Conservation (phyloP, 2,329 filamentous ascomycete genomes). For the Metarhizium guizhouense region DNA sequence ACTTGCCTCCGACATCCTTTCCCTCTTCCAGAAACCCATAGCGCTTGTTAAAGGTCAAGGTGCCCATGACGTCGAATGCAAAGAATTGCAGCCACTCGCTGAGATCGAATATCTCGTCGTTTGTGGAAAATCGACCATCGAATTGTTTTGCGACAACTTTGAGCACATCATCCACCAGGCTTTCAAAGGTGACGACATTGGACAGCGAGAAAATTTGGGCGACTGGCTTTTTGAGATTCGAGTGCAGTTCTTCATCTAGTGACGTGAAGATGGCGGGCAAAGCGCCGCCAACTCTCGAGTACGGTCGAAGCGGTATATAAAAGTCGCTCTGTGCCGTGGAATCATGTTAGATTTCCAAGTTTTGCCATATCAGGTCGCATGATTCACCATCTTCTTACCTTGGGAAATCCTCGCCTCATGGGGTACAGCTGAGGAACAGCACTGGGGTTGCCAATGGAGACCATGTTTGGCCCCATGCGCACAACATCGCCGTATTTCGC, state of each 20-base stretch:
- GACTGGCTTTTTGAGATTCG: background rate
- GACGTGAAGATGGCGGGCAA: conserved; percentile 1
- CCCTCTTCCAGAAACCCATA: conserved; percentile 7
- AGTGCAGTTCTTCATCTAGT: conserved; percentile 1
- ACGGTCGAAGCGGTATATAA: background rate
- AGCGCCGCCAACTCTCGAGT: background rate
- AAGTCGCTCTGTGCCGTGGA: conserved; percentile 5
- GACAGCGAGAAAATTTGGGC: background rate
- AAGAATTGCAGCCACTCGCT: conserved; percentile 5
- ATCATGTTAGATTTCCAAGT: no score
- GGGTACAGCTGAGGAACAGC: conserved; percentile 8
- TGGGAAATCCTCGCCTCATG: conserved; percentile 7
- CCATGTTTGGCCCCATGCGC: conserved; percentile 11
- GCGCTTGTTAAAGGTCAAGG: conserved; percentile 8
- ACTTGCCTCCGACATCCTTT: conserved; percentile 4
- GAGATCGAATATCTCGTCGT: conserved; percentile 1
- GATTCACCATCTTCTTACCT: conserved; percentile 1
- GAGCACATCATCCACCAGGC: background rate
- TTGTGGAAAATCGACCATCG: background rate
- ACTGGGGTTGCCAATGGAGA: conserved; percentile 9
- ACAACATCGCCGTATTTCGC: conserved; percentile 10
- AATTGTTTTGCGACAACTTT: background rate
- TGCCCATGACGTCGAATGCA: conserved; percentile 4
- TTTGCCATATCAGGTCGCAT: background rate
- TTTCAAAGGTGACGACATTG: background rate